Conservation (phyloP, 2,329 filamentous ascomycete species). For the Aspergillus oerlinghausenensis region DNA sequence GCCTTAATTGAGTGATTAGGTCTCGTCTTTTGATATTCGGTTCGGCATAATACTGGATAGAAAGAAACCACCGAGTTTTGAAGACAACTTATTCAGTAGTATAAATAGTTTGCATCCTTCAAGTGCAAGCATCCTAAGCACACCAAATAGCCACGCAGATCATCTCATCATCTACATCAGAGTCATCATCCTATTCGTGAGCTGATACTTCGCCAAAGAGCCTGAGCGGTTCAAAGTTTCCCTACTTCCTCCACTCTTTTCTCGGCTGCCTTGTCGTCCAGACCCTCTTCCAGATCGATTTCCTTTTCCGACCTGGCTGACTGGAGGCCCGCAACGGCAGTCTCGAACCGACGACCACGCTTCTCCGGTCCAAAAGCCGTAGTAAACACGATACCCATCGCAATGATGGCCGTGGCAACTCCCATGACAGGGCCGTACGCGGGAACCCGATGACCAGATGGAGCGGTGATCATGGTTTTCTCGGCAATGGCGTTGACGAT, state of each 20-base stretch:
- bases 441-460: constrained; percentile 55
- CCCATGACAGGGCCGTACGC: constrained; percentile 74
- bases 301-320: constrained; percentile 10
- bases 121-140: background rate
- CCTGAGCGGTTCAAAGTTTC: constrained; percentile 7
- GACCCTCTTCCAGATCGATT: constrained; percentile 18
- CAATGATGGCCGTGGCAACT: constrained; percentile 71
- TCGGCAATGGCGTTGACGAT: constrained; percentile 74
- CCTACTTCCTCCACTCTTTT: constrained; percentile 17
- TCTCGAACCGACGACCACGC: constrained; percentile 65
- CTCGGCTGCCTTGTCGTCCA: constrained; percentile 18
- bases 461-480: constrained; percentile 51
- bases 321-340: constrained; percentile 45
- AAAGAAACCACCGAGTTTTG: no score
- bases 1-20: constrained; percentile 7
- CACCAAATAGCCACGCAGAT: background rate
- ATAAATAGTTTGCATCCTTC: background rate
- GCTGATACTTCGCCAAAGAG: background rate
- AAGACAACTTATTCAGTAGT: background rate
- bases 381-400: constrained; percentile 62
- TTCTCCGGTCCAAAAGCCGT: constrained; percentile 70
- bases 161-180: background rate
- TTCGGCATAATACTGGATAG: no score
- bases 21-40: no score
- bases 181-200: background rate